Evolutionary conservation across 306 rosid genomes (phyloP), one percentile per base, ranked within the genome.

Genomic region (Lathyrus tuberosus): DNA sequence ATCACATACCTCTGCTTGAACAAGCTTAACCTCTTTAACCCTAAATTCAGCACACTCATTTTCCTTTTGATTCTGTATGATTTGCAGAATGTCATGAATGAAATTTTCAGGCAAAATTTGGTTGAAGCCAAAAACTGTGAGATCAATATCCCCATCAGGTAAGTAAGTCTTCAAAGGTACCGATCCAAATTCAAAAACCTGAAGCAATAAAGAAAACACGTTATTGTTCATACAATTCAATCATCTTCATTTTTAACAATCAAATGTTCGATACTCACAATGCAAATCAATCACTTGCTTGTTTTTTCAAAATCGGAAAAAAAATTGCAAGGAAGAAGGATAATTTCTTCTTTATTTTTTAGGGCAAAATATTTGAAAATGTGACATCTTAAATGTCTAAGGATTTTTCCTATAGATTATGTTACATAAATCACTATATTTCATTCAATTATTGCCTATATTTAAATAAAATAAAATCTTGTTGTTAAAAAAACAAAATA

Each of bases 141-240:
- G 76, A 83, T 92, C 96, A 80, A 92, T 87, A 67, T 92, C 98
- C 26, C 96, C 98, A 84, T 92, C 92, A 40, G 95, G 92, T 80
- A 92, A 77, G 84, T 92, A 89, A 10, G 98, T 92, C 81, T 89
- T 92, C 62, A 89, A 78, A 11, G 98, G 96, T 30, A 89, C 92
- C 12, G 98, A 92, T 62, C 98, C 98, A 86, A 84, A 82, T 60
- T 80, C 40, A 65, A 89, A 86, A 28, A 86, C 88, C 96, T 92
- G 83, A 35, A 16, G 7, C 48, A 53, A 65, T 5, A 8, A 31
- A 59, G 13, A 59, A 56, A 4, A 1, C 33, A 4, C 6, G 8
- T 47, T 15, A 15, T 53, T 8, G 26, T 53, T 53, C 30, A 8
- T 53, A 53, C 60, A 47, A 47, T n/a, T 42, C 13, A 10, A 42